These are phyloP conservation scores for Annulohypoxylon maeteangense DNA, from an alignment of 495 filamentous ascomycete species.

Conservation along the genomic window DNA sequence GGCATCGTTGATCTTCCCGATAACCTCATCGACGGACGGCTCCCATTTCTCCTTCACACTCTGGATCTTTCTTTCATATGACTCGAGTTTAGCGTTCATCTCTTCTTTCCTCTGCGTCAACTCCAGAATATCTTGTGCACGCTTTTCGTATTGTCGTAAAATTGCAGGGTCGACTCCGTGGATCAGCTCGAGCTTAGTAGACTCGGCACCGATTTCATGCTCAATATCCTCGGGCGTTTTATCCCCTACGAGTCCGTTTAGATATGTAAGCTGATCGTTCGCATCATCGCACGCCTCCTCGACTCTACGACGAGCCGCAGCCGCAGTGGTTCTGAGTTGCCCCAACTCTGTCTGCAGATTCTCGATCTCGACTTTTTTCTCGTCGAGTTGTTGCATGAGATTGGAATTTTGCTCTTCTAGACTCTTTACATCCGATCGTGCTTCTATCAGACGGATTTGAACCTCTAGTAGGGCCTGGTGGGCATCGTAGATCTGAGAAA, in stretches of 20 bases:
- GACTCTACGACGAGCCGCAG: slow-evolving; percentile 44
- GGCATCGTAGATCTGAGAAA: slow-evolving; percentile 66
- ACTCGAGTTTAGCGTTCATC: slow-evolving; percentile 61
- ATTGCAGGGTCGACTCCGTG: slow-evolving; percentile 80
- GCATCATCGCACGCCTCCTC: slow-evolving; percentile 52
- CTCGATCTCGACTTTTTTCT: slow-evolving; percentile 41
- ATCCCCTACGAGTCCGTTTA: slow-evolving; percentile 48
- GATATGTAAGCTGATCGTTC: slow-evolving; percentile 43
- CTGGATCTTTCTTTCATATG: slow-evolving; percentile 63
- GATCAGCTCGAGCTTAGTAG: slow-evolving; percentile 78
- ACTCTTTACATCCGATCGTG: slow-evolving; percentile 75
- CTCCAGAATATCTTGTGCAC: slow-evolving; percentile 62
- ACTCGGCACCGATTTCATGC: slow-evolving; percentile 76
- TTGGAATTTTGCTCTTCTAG: slow-evolving; percentile 70
- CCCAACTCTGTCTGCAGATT: slow-evolving; percentile 35
- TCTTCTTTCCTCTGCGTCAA: slow-evolving; percentile 55
- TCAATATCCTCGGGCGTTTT: slow-evolving; percentile 72
- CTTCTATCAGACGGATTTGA: slow-evolving; percentile 78
- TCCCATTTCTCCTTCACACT: slow-evolving; percentile 76
- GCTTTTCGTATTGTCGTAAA: slow-evolving; percentile 82
- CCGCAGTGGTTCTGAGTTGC: slow-evolving; percentile 47
- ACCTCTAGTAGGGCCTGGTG: slow-evolving; percentile 73
- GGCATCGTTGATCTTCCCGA: slow-evolving; percentile 84
- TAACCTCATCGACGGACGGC: slow-evolving; percentile 79
- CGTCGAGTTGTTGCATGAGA: slow-evolving; percentile 64